phyloP scores from a whole-genome alignment of 371 early-diverging fungal genomes.

The Mycotypha africana region DNA sequence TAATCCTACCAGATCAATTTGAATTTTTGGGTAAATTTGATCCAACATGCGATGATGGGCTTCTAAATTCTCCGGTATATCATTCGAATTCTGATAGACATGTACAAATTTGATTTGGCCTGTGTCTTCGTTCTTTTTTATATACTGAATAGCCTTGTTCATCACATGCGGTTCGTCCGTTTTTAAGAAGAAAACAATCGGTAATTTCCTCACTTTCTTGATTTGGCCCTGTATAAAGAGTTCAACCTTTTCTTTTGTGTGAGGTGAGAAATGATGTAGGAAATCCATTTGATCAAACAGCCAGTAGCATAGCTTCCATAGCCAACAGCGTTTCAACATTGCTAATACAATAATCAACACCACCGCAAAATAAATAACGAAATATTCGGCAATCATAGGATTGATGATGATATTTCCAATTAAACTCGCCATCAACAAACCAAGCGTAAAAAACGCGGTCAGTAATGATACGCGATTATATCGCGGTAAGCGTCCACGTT shows the following conservation, averaged over 20 bases:
- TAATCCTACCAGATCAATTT: conserved; percentile 37
- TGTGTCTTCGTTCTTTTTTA: conserved; percentile 41
- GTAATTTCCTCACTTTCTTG: conserved; percentile 29
- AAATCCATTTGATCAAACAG: conserved; percentile 21
- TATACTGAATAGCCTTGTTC: conserved; percentile 53
- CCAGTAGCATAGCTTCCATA: conserved; percentile 36
- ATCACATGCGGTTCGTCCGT: conserved; percentile 53
- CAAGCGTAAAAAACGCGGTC: conserved; percentile 19
- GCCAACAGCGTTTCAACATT: conserved; percentile 40
- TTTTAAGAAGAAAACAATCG: conserved; percentile 49
- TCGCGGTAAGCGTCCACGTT: conserved; percentile 37
- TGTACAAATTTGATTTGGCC: conserved; percentile 46
- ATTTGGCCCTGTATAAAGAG: conserved; percentile 23
- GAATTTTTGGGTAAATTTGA: conserved; percentile 46
- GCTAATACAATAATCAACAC: conserved; percentile 30
- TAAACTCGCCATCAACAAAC: conserved; percentile 27
- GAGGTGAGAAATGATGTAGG: conserved; percentile 9
- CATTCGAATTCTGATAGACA: conserved; percentile 24
- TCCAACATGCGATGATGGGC: conserved; percentile 41
- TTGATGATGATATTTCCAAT: conserved; percentile 43
- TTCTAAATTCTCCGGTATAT: conserved; percentile 39
- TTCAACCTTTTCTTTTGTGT: conserved; percentile 16
- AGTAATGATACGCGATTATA: conserved; percentile 14
- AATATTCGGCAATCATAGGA: conserved; percentile 46
- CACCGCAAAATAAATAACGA: conserved; percentile 42